Conservation (phyloP, 306 rosid genomes). For the Lathyrus aphaca region DNA sequence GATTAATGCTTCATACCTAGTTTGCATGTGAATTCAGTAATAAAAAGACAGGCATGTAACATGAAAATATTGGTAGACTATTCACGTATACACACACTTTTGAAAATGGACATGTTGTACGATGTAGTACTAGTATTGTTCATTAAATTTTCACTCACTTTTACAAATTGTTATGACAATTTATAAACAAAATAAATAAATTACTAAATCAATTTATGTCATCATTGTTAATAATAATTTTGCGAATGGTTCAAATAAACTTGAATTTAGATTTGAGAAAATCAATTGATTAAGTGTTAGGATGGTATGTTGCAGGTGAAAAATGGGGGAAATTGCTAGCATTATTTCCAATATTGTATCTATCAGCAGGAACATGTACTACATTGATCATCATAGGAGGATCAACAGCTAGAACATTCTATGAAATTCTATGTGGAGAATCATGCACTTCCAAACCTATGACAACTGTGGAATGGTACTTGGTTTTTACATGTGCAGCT, state of each 20-base stretch:
- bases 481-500: constrained; percentile 55
- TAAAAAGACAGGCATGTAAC: constrained; percentile 1
- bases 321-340: constrained; percentile 47
- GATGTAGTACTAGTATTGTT: not conserved
- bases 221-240: no score
- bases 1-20: not conserved
- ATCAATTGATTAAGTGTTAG: not conserved
- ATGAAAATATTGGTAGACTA: not conserved
- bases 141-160: not conserved
- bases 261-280: no score
- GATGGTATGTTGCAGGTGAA: constrained; percentile 46
- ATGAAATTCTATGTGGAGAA: constrained; percentile 47
- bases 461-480: constrained; percentile 59
- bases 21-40: not conserved
- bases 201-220: not conserved
- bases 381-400: constrained; percentile 65
- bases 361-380: constrained; percentile 61
- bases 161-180: not conserved
- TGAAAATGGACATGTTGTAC: not conserved
- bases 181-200: no score
- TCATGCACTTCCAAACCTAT: constrained; percentile 51
- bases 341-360: constrained; percentile 58
- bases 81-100: not conserved
- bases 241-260: no score
- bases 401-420: constrained; percentile 50